Percentiles rank a stretch among this genome's conserved stretches.
Evolutionary conservation across 768 basidiomycete species (phyloP).

Genomic region (Agrocybe praecox): DNA sequence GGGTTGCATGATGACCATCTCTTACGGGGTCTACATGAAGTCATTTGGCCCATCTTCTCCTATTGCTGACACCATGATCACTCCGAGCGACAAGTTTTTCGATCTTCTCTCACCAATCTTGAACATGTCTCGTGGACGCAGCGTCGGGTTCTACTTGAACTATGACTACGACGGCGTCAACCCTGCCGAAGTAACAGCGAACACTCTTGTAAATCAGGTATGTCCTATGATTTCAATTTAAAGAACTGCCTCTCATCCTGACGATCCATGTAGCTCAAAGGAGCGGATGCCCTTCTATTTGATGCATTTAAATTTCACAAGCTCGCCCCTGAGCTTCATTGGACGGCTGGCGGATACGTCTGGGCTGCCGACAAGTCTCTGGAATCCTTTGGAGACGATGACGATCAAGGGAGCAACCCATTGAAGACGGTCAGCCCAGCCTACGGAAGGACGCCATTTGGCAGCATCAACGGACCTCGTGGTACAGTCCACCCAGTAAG

Average conservation of each 20-base stretch:
- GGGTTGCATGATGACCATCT: constrained; percentile 69
- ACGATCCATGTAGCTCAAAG: constrained; percentile 58
- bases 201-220: constrained; percentile 71
- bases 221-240: constrained; percentile 25
- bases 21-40: constrained; percentile 72
- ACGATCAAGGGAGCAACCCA: constrained; percentile 18
- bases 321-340: constrained; percentile 72
- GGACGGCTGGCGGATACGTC: constrained; percentile 82
- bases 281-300: constrained; percentile 74
- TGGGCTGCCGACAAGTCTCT: constrained; percentile 77
- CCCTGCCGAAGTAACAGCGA: constrained; percentile 70
- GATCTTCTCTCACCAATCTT: constrained; percentile 72
- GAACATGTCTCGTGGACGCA: constrained; percentile 70
- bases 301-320: constrained; percentile 80
- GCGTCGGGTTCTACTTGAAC: constrained; percentile 71
- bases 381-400: constrained; percentile 55
- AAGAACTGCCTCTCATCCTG: background rate
- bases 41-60: constrained; percentile 59
- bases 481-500: constrained; percentile 38
- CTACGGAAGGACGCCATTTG: constrained; percentile 39
- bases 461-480: constrained; percentile 22
- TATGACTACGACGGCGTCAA: constrained; percentile 66
- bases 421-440: constrained; percentile 36
- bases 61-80: constrained; percentile 64
- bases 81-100: constrained; percentile 74